phyloP scores from a whole-genome alignment of 2,329 filamentous ascomycete species.

The Trichophyton schoenleinii region DNA sequence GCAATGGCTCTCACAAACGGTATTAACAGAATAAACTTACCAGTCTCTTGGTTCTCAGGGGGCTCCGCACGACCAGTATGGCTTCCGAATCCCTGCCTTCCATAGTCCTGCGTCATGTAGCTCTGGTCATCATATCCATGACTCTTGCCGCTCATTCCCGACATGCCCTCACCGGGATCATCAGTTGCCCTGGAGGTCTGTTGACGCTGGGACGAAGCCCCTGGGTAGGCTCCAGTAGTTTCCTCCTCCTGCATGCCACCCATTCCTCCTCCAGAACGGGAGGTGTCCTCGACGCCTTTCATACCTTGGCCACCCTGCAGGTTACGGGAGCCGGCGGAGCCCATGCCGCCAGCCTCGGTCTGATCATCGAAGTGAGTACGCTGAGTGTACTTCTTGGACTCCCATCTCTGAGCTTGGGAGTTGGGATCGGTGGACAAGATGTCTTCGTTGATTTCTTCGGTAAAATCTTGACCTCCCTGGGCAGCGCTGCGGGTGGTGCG shows the following conservation, averaged over 20 bases:
- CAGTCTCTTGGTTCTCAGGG: neutral
- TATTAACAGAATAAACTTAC: neutral
- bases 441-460: conserved; percentile 3
- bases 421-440: neutral
- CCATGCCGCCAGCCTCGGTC: neutral
- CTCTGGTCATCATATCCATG: neutral
- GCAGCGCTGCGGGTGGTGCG: neutral
- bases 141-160: neutral
- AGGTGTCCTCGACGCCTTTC: neutral
- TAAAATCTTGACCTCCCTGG: conserved; percentile 6
- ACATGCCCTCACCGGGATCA: neutral
- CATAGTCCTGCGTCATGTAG: neutral
- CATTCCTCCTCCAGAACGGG: neutral
- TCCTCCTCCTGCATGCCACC: neutral
- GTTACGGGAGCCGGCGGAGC: neutral
- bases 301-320: neutral
- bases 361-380: neutral
- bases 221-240: neutral
- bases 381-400: conserved; percentile 6
- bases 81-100: neutral
- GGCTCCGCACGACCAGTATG: neutral
- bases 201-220: neutral
- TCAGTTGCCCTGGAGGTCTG: neutral
- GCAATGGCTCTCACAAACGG: neutral
- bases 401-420: conserved; percentile 5